Conservation (phyloP, 2,329 filamentous ascomycete species). For the Paraphoma chrysanthemicola region DNA sequence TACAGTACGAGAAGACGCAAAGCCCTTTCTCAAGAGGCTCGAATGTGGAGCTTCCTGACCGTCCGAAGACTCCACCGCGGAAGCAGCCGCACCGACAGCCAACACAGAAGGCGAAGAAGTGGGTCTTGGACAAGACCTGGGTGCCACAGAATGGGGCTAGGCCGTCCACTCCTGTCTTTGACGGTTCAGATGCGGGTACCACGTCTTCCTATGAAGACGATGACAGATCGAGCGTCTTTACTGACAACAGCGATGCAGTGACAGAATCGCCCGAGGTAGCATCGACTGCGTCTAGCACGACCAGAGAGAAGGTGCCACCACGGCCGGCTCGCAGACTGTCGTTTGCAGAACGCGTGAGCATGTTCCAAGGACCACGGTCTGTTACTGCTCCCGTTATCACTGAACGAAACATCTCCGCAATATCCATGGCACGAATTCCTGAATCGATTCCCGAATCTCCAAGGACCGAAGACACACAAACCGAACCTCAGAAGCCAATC, state of each 20-base stretch:
- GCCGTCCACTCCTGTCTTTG: slow-evolving; percentile 37
- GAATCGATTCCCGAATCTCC: slow-evolving; percentile 25
- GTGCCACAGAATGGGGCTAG: slow-evolving; percentile 51
- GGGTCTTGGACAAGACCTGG: slow-evolving; percentile 57
- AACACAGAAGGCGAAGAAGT: slow-evolving; percentile 56
- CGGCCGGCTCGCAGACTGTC: slow-evolving; percentile 26
- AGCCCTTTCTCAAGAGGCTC: slow-evolving; percentile 86
- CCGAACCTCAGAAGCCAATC: slow-evolving; percentile 11
- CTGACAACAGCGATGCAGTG: slow-evolving; percentile 36
- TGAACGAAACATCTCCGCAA: neutral
- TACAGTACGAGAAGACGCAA: slow-evolving; percentile 86
- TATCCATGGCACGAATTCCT: slow-evolving; percentile 26
- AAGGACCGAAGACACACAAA: slow-evolving; percentile 9
- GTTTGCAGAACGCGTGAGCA: slow-evolving; percentile 39
- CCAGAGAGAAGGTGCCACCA: slow-evolving; percentile 8
- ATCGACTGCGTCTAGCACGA: slow-evolving; percentile 5
- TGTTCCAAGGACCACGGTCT: slow-evolving; percentile 39
- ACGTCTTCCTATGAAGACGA: slow-evolving; percentile 44
- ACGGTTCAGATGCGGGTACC: slow-evolving; percentile 38
- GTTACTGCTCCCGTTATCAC: slow-evolving; percentile 30
- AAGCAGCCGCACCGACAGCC: slow-evolving; percentile 64
- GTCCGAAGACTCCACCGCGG: slow-evolving; percentile 65
- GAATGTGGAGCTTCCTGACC: slow-evolving; percentile 74
- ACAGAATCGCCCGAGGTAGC: slow-evolving; percentile 28
- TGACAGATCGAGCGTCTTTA: slow-evolving; percentile 42